phyloP scores from a whole-genome alignment of 352 stramenopile species.

The Phytophthora palmivora region DNA sequence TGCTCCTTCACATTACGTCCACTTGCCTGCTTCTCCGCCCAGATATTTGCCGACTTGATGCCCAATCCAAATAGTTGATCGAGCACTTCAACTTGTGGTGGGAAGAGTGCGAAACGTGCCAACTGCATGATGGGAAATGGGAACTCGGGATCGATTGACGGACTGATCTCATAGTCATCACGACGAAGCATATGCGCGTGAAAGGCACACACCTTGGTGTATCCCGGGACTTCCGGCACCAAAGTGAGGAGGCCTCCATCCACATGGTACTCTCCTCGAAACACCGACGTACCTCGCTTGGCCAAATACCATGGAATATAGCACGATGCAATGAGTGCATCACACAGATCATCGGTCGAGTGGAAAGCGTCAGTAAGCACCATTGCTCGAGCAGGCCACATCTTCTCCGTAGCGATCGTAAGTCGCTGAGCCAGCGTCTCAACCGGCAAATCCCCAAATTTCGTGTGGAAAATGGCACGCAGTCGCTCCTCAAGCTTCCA shows the following conservation, averaged over 20 bases:
- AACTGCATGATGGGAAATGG: conserved; percentile 67
- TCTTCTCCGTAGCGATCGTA: conserved; percentile 69
- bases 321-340: conserved; percentile 76
- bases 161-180: conserved; percentile 79
- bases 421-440: conserved; percentile 54
- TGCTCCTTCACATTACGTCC: conserved; percentile 15
- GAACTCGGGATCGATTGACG: conserved; percentile 67
- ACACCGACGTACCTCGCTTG: conserved; percentile 48
- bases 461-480: conserved; percentile 56
- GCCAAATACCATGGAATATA: conserved; percentile 85
- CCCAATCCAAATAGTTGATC: conserved; percentile 76
- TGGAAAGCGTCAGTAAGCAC: conserved; percentile 67
- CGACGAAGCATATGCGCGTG: conserved; percentile 58
- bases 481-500: conserved; percentile 74
- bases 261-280: conserved; percentile 73
- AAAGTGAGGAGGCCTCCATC: conserved; percentile 76
- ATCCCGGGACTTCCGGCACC: conserved; percentile 69
- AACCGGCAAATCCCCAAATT: conserved; percentile 57
- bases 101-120: conserved; percentile 60
- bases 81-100: conserved; percentile 57
- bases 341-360: conserved; percentile 63
- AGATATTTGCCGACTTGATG: conserved; percentile 54
- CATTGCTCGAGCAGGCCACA: conserved; percentile 67
- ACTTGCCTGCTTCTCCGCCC: conserved; percentile 41
- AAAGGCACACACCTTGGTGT: conserved; percentile 79